A percentile compares a stretch with the other conserved stretches of the same genome.
Evolutionary conservation across 106 monocot species (phyloP).

Genomic region (Platanthera zijinensis): DNA sequence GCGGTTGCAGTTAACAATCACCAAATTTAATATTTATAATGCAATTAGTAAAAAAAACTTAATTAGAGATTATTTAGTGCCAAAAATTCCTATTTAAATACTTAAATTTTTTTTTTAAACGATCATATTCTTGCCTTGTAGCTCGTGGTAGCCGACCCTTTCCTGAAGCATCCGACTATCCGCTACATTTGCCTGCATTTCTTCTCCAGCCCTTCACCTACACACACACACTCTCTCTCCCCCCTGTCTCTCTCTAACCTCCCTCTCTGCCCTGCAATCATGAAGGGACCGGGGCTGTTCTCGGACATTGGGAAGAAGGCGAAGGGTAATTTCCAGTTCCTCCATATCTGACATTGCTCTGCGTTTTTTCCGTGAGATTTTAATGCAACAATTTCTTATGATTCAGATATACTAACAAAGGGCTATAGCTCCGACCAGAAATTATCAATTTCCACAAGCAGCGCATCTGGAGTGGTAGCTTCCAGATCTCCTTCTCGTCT

Average conservation of each 20-base stretch:
- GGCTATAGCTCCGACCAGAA: constrained; percentile 28
- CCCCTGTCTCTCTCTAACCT: background rate
- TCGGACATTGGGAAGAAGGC: constrained; percentile 29
- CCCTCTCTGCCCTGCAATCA: background rate
- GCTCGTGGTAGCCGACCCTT: too few relatives aligned
- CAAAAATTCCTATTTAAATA: too few relatives aligned
- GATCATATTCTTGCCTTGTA: too few relatives aligned
- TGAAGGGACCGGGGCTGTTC: constrained; percentile 26
- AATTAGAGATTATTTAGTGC: too few relatives aligned
- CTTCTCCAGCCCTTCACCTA: background rate
- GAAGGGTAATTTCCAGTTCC: constrained; percentile 9
- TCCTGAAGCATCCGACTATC: too few relatives aligned
- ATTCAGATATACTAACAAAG: constrained; percentile 19
- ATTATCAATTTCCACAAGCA: constrained; percentile 13
- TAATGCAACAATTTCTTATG: background rate
- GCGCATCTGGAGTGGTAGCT: constrained; percentile 22
- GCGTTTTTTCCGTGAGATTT: constrained; percentile 1
- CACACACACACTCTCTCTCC: background rate
- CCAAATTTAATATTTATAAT: too few relatives aligned
- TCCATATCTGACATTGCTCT: background rate
- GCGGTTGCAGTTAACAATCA: too few relatives aligned
- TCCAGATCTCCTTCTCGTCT: background rate
- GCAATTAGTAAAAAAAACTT: too few relatives aligned
- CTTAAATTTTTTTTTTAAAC: too few relatives aligned
- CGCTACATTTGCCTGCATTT: background rate